Percentiles rank a stretch among this genome's conserved stretches.
Evolutionary conservation across 1,284 basidiomycete species (phyloP).

Genomic region (Puccinia hordei): DNA sequence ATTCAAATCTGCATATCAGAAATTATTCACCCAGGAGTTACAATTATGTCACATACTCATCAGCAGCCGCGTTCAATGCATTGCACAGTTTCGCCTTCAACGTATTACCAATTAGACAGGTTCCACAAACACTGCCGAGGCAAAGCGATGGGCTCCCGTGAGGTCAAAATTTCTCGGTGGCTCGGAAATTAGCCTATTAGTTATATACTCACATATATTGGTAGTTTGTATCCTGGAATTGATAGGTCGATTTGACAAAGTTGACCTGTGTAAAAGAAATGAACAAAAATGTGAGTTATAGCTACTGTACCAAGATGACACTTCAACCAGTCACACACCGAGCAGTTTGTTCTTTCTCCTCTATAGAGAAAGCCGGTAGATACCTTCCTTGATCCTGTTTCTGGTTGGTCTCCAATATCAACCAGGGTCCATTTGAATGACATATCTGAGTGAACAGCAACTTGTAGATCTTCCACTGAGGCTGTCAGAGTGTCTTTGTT

Average conservation of each 20-base stretch:
- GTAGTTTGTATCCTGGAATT: constrained; percentile 8
- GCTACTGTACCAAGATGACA: background rate
- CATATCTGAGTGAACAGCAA: constrained; percentile 7
- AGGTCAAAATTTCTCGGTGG: background rate
- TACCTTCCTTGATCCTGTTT: constrained; percentile 7
- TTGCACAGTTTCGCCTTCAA: constrained; percentile 8
- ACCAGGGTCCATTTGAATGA: constrained; percentile 16
- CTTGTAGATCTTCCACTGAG: background rate
- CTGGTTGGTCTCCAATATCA: constrained; percentile 5
- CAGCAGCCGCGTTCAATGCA: background rate
- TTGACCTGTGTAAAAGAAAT: background rate
- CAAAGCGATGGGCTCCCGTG: background rate
- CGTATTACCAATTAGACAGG: constrained; percentile 1
- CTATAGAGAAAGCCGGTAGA: background rate
- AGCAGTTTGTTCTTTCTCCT: constrained; percentile 5
- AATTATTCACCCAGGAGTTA: background rate
- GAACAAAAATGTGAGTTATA: background rate
- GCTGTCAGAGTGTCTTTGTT: background rate
- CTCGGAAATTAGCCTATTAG: background rate
- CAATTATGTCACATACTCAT: background rate
- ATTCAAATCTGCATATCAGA: background rate
- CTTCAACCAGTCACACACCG: background rate
- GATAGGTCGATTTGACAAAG: constrained; percentile 2
- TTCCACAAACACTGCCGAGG: constrained; percentile 5
- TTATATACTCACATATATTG: background rate